These are phyloP conservation scores for Buxus sempervirens DNA, from an alignment of 164 flowering plant species.

Conservation along the genomic window DNA sequence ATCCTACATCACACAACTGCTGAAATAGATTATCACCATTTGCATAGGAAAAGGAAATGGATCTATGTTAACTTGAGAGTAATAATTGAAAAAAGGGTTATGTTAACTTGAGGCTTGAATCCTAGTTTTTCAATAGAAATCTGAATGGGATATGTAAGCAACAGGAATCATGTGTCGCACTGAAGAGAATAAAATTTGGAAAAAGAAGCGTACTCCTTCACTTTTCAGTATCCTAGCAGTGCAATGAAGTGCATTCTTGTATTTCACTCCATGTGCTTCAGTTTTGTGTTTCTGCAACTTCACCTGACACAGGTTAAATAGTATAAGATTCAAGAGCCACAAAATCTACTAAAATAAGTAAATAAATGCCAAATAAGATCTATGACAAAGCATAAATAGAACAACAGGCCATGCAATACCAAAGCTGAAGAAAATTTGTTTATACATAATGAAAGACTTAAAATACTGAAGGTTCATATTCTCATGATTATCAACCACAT, in stretches of 20 bases:
- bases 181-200: slow-evolving; percentile 6
- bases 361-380: background rate
- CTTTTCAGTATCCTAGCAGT: slow-evolving; percentile 61
- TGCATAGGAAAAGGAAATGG: too few relatives aligned
- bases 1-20: background rate
- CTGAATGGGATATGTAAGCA: background rate
- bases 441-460: background rate
- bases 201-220: slow-evolving; percentile 72
- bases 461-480: background rate
- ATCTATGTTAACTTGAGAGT: too few relatives aligned
- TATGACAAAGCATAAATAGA: background rate
- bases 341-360: background rate
- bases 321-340: slow-evolving; percentile 11
- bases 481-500: background rate
- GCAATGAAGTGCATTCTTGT: slow-evolving; percentile 80
- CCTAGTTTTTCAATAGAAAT: background rate
- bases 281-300: slow-evolving; percentile 92
- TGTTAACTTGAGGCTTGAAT: too few relatives aligned
- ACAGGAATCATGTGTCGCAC: background rate
- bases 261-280: slow-evolving; percentile 61
- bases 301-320: slow-evolving; percentile 47
- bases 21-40: background rate
- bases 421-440: background rate
- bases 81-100: too few relatives aligned
- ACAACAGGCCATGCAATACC: background rate